A percentile compares a stretch with the other conserved stretches of the same genome.
Conservation (phyloP, 2,329 filamentous ascomycete species). For the Aspergillus floridensis region DNA sequence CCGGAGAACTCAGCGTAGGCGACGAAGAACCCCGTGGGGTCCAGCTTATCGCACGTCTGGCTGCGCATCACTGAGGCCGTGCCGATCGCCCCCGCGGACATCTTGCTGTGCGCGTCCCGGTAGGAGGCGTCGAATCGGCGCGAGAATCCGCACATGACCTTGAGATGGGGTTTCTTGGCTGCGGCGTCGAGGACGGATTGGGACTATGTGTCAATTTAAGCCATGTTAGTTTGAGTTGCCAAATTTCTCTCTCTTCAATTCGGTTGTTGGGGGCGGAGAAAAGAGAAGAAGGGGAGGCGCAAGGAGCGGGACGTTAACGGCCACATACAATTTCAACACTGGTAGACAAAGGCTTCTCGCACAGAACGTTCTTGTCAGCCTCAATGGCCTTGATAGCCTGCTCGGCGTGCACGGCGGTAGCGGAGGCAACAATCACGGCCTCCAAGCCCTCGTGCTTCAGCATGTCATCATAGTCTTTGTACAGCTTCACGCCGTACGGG, state of each 20-base stretch:
- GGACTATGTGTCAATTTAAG: conserved; percentile 41
- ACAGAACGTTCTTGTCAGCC: conserved; percentile 55
- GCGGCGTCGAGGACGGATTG: conserved; percentile 60
- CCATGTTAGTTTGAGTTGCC: background rate
- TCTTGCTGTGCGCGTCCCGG: conserved; percentile 56
- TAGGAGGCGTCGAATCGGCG: conserved; percentile 67
- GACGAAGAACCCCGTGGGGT: conserved; percentile 66
- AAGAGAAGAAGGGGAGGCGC: background rate
- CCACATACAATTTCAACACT: conserved; percentile 56
- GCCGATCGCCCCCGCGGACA: conserved; percentile 57
- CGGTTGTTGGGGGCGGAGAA: background rate
- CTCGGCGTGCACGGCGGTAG: conserved; percentile 56
- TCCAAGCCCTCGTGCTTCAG: conserved; percentile 54
- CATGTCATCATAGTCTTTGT: conserved; percentile 57
- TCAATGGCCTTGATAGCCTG: conserved; percentile 58
- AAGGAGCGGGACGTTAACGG: too few relatives aligned
- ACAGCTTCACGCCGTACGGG: conserved; percentile 53
- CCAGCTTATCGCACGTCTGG: conserved; percentile 66
- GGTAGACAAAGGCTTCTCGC: conserved; percentile 56
- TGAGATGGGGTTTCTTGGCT: conserved; percentile 55
- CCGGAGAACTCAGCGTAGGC: conserved; percentile 64
- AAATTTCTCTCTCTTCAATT: background rate
- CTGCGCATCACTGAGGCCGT: conserved; percentile 59
- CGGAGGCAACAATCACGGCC: conserved; percentile 56
- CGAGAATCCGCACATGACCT: conserved; percentile 66